phyloP scores from a whole-genome alignment of 1,139 yeast genomes.

The Sugiyamaella japonica region DNA sequence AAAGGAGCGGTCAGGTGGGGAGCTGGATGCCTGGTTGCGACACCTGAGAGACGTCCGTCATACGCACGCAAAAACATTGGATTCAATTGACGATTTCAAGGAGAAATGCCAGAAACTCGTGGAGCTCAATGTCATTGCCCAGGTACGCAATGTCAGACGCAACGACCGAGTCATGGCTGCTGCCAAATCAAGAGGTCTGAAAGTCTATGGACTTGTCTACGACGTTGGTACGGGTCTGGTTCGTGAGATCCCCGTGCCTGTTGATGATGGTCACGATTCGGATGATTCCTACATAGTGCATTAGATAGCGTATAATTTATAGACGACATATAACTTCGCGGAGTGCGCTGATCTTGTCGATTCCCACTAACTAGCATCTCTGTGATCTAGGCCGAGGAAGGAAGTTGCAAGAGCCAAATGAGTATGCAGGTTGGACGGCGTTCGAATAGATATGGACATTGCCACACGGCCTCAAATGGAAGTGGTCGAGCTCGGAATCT shows the following conservation, averaged over 20 bases:
- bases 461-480: no score
- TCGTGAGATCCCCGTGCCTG: conserved; percentile 13
- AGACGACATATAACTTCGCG: no score
- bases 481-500: no score
- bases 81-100: conserved; percentile 42
- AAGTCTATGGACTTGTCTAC: conserved; percentile 86
- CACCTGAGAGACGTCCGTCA: conserved; percentile 73
- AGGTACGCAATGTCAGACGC: conserved; percentile 56
- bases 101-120: conserved; percentile 65
- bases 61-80: conserved; percentile 47
- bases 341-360: no score
- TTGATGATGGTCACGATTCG: conserved; percentile 15
- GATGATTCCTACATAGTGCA: conserved; percentile 15
- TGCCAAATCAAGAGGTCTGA: conserved; percentile 65
- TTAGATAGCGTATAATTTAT: background rate
- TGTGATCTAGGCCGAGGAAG: no score
- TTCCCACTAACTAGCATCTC: no score
- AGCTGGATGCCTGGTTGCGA: conserved; percentile 74
- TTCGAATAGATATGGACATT: no score
- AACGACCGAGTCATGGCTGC: conserved; percentile 79
- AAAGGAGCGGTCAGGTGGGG: conserved; percentile 68
- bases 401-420: no score
- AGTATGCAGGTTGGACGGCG: no score
- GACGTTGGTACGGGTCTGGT: conserved; percentile 71
- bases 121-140: conserved; percentile 74